These are phyloP conservation scores for Xylaria sp. DNA, from an alignment of 2,329 filamentous ascomycete species.

Conservation along the genomic window DNA sequence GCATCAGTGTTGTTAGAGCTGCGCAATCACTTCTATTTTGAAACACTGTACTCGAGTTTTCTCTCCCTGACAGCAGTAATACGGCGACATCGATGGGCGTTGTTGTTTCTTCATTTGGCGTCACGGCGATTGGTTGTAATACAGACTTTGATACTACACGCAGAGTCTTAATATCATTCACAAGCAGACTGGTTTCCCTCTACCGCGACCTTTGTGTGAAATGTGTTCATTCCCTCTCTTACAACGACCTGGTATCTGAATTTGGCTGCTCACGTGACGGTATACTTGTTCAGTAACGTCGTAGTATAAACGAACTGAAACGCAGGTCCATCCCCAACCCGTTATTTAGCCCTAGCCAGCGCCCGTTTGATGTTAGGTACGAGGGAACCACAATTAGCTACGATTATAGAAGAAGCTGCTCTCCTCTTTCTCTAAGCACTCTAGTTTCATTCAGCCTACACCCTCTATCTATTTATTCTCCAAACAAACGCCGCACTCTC, in stretches of 20 bases:
- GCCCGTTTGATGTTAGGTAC: not conserved
- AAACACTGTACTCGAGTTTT: not conserved
- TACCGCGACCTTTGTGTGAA: not conserved
- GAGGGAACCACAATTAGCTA: too few relatives aligned
- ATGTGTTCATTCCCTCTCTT: not conserved
- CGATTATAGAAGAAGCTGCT: not conserved
- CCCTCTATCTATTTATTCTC: conserved; percentile 64
- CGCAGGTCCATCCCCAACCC: not conserved
- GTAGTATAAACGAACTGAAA: conserved; percentile 9
- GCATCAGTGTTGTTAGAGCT: conserved; percentile 30
- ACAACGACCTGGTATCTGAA: not conserved
- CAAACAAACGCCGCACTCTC: conserved; percentile 76
- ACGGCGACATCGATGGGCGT: conserved; percentile 1
- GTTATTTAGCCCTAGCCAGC: not conserved
- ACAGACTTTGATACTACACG: conserved; percentile 12
- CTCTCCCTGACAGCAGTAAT: not conserved
- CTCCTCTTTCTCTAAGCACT: not conserved
- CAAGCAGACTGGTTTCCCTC: not conserved
- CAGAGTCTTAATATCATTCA: conserved; percentile 15
- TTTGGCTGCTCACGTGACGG: not conserved
- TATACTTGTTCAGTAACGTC: conserved; percentile 2
- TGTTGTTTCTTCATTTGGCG: conserved; percentile 13
- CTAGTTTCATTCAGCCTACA: too few relatives aligned
- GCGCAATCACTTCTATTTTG: conserved; percentile 19
- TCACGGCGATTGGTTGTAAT: conserved; percentile 16